Evolutionary conservation across 2,329 filamentous ascomycete genomes (phyloP).

Genomic region (Apiospora koreana): DNA sequence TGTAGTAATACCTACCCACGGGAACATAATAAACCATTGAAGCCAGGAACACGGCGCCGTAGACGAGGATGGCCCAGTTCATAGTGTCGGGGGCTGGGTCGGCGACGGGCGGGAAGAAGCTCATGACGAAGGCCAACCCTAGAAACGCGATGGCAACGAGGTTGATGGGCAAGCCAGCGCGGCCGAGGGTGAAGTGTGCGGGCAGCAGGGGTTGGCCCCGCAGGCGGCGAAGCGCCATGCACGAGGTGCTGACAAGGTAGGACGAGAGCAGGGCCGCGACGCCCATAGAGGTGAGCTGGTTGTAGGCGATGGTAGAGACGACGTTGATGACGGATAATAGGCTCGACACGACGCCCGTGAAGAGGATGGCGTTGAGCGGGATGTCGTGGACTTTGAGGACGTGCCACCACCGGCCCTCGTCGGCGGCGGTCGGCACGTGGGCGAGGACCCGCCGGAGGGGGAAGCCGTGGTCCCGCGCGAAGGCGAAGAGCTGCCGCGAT

Average conservation of each 20-base stretch:
- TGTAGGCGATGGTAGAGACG: constrained; percentile 51
- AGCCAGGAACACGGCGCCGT: constrained; percentile 11
- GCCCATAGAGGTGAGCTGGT: constrained; percentile 53
- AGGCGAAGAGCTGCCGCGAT: constrained; percentile 42
- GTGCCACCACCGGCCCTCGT: no score
- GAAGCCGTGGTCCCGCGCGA: constrained; percentile 43
- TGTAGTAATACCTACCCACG: constrained; percentile 13
- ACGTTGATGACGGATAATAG: constrained; percentile 52
- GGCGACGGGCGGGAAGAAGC: constrained; percentile 15
- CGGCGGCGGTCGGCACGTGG: background rate
- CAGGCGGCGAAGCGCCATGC: constrained; percentile 45
- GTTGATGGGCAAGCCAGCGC: constrained; percentile 43
- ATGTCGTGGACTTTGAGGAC: constrained; percentile 28
- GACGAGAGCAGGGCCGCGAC: constrained; percentile 51
- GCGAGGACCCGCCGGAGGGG: constrained; percentile 26
- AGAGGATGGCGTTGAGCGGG: constrained; percentile 46
- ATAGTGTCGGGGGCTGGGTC: constrained; percentile 14
- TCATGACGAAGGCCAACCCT: constrained; percentile 23
- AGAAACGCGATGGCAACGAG: constrained; percentile 44
- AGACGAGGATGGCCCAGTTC: constrained; percentile 20
- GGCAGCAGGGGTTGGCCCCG: constrained; percentile 22
- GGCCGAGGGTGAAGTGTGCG: constrained; percentile 37
- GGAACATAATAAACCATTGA: constrained; percentile 16
- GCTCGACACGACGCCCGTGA: constrained; percentile 46
- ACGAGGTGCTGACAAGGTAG: constrained; percentile 50